Base-by-base conservation (phyloP, 2,329 filamentous ascomycete genomes). In the Colletotrichum sp. region DNA sequence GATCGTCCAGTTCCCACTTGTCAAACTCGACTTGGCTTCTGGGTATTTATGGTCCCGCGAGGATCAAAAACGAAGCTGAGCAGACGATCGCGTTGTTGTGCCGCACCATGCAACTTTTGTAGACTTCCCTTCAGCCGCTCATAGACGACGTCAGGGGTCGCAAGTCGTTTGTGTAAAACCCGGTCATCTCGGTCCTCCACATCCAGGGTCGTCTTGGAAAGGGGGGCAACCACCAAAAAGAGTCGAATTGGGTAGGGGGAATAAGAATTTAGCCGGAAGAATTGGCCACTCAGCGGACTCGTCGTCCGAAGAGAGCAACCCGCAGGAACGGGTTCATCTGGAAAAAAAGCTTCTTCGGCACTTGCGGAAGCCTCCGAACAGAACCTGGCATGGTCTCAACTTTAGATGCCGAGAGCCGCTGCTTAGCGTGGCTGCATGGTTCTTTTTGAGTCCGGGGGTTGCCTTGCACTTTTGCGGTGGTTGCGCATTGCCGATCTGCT, bases 131-230 rank as follows among this genome's bases (percentile, higher is more conserved):
- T 44, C 63, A 13, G 30, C 32, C 32, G 22, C 34, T 34, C 22
- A 3, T 27, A 16, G 8, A 7, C 34, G 59, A 34, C 36, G 22
- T 52, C 36, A 61, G 60, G 65, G 59, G 25, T 22, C 27, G n/a
- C n/a, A 28, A 8, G 44, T 30, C 36, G 30, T 60, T 44, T 66
- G 25, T 61, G 28, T 65, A 68, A 69, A 66, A 72, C 73, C 64
- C 70, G 34, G 19, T 76, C 64, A 76, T 69, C 27, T 69, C 65
- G 71, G 25, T 73, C 30, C 65, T 69, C 70, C 70, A 74, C 71
- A 60, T 44, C 34, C 34, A 60, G 71, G 71, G 59, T 76, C 65
- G 22, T 44, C 27, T 68, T 63, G 32, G 28, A 65, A 65, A 44
- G 59, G 69, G 63, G 32, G 63, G 32, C 55, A 8, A 44, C 16